Evolutionary conservation across 176 grass and related monocot species (phyloP), one percentile per base, ranked within the genome.

Genomic region (Puya raimondii): DNA sequence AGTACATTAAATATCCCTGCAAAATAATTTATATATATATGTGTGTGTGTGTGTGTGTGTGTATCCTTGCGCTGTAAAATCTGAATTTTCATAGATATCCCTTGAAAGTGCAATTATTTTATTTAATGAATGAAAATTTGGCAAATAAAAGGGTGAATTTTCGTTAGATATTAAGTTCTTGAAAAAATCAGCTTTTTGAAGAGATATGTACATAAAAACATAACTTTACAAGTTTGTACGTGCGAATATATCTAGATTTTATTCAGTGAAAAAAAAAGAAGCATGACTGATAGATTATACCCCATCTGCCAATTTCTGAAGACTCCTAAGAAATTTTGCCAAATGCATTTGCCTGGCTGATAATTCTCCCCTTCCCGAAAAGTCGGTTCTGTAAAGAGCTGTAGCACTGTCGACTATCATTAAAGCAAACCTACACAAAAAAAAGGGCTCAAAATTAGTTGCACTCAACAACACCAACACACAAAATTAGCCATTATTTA

Each of bases 351-450:
- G 89, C 77, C 94, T 90, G 2, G 93, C 93, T 15, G 94, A 99
- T 58, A 93, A 70, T 69, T 99, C 89, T 64, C 93, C 93, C 81
- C 93, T 73, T 79, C 93, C 93, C 29, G 89, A 97, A 84, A 97
- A 97, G 85, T 97, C 86, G 71, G 86, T 92, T 81, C 84, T 84
- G 81, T 92, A 97, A 64, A 97, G 74, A 85, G 86, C 86, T 66
- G 93, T 92, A 12, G 93, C 89, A 83, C 93, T 97, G 68, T 92
- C 93, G 56, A 97, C 93, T 74, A 92, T 76, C 94, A 99, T 99
- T 12, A 99, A 79, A 83, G 94, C 89, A 80, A 99, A 99, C 80
- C 94, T 99, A 76, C 15, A 79, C 0, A 80, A 49, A 14, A 74
- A 54, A 33, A 85, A 7, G 7, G 33, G 33, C 33, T 42, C 33